These are phyloP conservation scores for Meripilus lineatus DNA, from an alignment of 1,284 basidiomycete species.

Conservation along the genomic window DNA sequence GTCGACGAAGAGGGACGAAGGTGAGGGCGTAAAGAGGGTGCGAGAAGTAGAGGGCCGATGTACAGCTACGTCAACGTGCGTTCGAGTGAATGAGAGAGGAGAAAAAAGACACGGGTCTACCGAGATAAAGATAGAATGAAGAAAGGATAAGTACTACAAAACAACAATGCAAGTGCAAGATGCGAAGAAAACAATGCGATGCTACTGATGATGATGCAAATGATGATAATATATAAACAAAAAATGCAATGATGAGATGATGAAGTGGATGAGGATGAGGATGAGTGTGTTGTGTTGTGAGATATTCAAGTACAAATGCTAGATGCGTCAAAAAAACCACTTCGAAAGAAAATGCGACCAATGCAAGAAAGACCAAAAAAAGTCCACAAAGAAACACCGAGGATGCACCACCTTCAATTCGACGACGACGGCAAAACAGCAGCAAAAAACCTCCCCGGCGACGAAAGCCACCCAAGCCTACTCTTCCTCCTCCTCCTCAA, in stretches of 20 bases:
- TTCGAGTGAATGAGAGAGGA: neutral
- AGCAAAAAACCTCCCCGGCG: slow-evolving; percentile 48
- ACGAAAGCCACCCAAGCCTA: slow-evolving; percentile 54
- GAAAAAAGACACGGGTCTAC: slow-evolving; percentile 25
- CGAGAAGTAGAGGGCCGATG: too few species aligned
- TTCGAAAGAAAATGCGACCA: neutral
- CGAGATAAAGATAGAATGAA: slow-evolving; percentile 30
- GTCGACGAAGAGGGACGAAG: too few species aligned
- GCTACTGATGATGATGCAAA: slow-evolving; percentile 9
- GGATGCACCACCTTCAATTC: slow-evolving; percentile 3
- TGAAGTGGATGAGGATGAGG: slow-evolving; percentile 9
- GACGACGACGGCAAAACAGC: slow-evolving; percentile 36
- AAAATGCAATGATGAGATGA: slow-evolving; percentile 10
- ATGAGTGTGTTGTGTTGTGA: neutral
- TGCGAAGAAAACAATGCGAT: slow-evolving; percentile 13
- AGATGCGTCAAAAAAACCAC: neutral
- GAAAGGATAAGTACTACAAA: slow-evolving; percentile 1
- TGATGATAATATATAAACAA: slow-evolving; percentile 14
- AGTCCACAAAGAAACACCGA: slow-evolving; percentile 6
- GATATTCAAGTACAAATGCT: neutral
- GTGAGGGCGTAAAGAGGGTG: too few species aligned
- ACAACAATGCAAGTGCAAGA: too few species aligned
- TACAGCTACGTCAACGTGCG: neutral
- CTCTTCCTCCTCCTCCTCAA: slow-evolving; percentile 34
- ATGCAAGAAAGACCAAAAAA: slow-evolving; percentile 1